Conservation (phyloP, 352 stramenopile genomes). For the Paralagenidium karlingii region DNA sequence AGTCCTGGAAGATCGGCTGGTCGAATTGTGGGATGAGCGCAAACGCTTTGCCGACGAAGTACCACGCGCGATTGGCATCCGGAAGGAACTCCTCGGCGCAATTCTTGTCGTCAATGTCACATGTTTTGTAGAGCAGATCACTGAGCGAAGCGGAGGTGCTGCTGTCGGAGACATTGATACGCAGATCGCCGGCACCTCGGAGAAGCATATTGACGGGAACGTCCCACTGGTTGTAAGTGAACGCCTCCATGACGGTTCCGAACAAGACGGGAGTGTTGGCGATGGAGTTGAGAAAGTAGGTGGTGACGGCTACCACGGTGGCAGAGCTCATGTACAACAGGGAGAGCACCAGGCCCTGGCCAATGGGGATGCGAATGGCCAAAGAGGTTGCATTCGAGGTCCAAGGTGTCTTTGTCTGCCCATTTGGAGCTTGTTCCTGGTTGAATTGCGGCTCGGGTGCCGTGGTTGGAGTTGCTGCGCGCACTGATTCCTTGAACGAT, state of each 20-base stretch:
- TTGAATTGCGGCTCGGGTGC: too few relatives aligned
- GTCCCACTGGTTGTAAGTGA: conserved; percentile 7
- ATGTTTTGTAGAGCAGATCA: conserved; percentile 11
- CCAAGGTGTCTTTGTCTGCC: too few relatives aligned
- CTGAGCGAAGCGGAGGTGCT: conserved; percentile 8
- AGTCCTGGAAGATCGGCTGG: conserved; percentile 3
- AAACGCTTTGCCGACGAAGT: conserved; percentile 3
- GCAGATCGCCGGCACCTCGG: conserved; percentile 4
- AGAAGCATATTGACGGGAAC: conserved; percentile 9
- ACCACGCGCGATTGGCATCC: conserved; percentile 7
- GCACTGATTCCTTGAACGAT: too few relatives aligned
- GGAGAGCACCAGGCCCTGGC: too few relatives aligned
- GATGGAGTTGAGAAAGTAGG: conserved; percentile 6
- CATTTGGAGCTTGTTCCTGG: too few relatives aligned
- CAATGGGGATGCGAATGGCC: too few relatives aligned
- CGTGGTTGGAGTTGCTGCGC: too few relatives aligned
- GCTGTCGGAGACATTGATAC: too few relatives aligned
- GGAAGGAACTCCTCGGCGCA: conserved; percentile 7
- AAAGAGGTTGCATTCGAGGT: too few relatives aligned
- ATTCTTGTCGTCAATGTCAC: conserved; percentile 3
- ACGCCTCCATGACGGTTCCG: conserved; percentile 8
- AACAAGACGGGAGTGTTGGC: conserved; percentile 8
- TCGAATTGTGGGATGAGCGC: conserved; percentile 3
- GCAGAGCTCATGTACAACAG: conserved; percentile 9
- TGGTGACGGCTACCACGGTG: conserved; percentile 5